These are phyloP conservation scores for Phytopythium oedochilum DNA, from an alignment of 352 stramenopile species.

Conservation along the genomic window DNA sequence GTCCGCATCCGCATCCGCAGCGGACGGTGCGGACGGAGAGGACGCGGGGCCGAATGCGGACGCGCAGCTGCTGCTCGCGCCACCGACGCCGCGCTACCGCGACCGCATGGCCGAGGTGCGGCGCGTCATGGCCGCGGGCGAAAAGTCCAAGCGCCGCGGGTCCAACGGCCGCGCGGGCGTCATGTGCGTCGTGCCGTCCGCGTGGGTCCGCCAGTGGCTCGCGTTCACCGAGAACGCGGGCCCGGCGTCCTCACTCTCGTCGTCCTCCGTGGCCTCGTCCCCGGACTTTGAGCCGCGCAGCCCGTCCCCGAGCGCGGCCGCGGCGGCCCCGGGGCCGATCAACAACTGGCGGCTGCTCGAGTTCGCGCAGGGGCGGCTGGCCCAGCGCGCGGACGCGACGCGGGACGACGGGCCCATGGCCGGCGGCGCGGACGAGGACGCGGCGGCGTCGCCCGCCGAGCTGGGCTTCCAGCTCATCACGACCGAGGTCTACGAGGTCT, in stretches of 20 bases:
- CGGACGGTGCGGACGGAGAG: neutral
- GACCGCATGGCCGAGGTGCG: conserved; percentile 64
- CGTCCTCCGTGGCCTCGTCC: neutral
- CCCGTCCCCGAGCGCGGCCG: neutral
- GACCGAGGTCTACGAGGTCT: conserved; percentile 66
- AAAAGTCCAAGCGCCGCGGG: conserved; percentile 42
- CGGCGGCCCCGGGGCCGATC: conserved; percentile 35
- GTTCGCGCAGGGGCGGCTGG: conserved; percentile 40
- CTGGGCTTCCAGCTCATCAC: conserved; percentile 63
- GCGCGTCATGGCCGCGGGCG: conserved; percentile 61
- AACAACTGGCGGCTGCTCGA: conserved; percentile 60
- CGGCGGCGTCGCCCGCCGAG: conserved; percentile 6
- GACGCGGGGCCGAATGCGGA: neutral
- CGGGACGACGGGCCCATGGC: conserved; percentile 10
- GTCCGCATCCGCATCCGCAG: neutral
- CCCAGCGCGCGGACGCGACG: conserved; percentile 37
- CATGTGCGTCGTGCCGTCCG: conserved; percentile 53
- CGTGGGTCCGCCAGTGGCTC: conserved; percentile 59
- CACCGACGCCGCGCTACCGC: conserved; percentile 36
- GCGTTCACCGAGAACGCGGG: conserved; percentile 29
- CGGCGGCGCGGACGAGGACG: neutral
- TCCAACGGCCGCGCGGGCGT: conserved; percentile 40
- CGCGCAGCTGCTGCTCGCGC: conserved; percentile 2
- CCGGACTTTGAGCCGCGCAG: too few relatives aligned
- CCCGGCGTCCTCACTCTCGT: neutral